These are phyloP conservation scores for Termitomyces sp. DNA, from an alignment of 768 basidiomycete species.

Conservation along the genomic window DNA sequence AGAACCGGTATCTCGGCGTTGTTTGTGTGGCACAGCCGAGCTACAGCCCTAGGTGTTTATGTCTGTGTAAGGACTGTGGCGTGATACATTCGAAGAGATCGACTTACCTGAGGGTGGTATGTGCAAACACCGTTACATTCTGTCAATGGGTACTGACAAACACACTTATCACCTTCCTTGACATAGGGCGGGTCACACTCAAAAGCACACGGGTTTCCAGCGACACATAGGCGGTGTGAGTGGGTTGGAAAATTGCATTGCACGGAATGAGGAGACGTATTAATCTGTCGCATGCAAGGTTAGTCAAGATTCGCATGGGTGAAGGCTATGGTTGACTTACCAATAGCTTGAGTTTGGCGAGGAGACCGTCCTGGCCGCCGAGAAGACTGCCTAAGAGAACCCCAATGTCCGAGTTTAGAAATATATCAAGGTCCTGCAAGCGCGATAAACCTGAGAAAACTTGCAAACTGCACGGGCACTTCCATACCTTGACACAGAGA, in stretches of 20 bases:
- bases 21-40: conserved; percentile 27
- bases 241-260: conserved; percentile 14
- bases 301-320: neutral
- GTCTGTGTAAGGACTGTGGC: neutral
- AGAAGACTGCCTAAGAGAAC: conserved; percentile 11
- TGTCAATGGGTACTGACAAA: conserved; percentile 28
- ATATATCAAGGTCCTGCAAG: conserved; percentile 14
- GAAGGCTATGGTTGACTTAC: neutral
- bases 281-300: conserved; percentile 6
- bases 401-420: conserved; percentile 15
- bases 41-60: conserved; percentile 31
- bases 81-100: neutral
- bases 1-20: conserved; percentile 6
- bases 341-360: conserved; percentile 12
- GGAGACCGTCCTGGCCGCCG: conserved; percentile 14
- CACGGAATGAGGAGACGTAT: conserved; percentile 12
- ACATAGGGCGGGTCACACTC: conserved; percentile 15
- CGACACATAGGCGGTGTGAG: conserved; percentile 10
- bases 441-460: neutral
- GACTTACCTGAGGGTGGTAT: conserved; percentile 26
- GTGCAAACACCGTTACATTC: conserved; percentile 39
- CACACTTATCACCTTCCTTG: conserved; percentile 21
- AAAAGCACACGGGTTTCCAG: conserved; percentile 11
- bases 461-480: neutral
- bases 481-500: conserved; percentile 14